phyloP scores from a whole-genome alignment of 805 yeast genomes.

The Saturnispora bothae region DNA sequence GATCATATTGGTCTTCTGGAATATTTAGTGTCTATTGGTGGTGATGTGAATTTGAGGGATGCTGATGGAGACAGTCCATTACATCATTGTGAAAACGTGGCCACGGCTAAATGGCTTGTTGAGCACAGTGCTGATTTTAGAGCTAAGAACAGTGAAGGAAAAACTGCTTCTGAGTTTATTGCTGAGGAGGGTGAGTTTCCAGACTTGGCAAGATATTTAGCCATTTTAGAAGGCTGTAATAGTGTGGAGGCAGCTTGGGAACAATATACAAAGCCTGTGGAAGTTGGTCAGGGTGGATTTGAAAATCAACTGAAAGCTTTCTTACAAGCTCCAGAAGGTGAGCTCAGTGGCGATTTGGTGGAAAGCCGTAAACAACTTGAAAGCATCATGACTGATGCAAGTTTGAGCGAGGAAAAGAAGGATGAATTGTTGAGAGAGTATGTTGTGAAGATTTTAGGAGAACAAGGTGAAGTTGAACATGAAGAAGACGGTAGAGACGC shows the following conservation, averaged over 20 bases:
- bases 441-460: constrained; percentile 54
- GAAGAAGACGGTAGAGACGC: constrained; percentile 6
- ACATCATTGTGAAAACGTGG: constrained; percentile 73
- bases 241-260: constrained; percentile 1
- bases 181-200: constrained; percentile 83
- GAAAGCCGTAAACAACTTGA: constrained; percentile 57
- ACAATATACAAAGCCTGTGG: neutral
- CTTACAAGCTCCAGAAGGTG: constrained; percentile 34
- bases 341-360: constrained; percentile 31
- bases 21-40: constrained; percentile 48
- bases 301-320: constrained; percentile 46
- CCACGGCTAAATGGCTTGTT: constrained; percentile 54
- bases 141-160: constrained; percentile 59
- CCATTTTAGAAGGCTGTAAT: constrained; percentile 7
- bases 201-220: constrained; percentile 58
- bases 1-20: constrained; percentile 63
- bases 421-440: constrained; percentile 66
- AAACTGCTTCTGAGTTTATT: constrained; percentile 61
- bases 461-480: constrained; percentile 21
- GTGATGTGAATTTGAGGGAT: constrained; percentile 76
- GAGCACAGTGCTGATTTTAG: constrained; percentile 57
- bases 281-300: constrained; percentile 19
- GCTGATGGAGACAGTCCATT: constrained; percentile 91
- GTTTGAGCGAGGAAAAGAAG: constrained; percentile 57
- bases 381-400: constrained; percentile 38